A percentile compares a stretch with the other conserved stretches of the same genome.
Conservation (phyloP, 345 rosid species). For the Syzygium grande region DNA sequence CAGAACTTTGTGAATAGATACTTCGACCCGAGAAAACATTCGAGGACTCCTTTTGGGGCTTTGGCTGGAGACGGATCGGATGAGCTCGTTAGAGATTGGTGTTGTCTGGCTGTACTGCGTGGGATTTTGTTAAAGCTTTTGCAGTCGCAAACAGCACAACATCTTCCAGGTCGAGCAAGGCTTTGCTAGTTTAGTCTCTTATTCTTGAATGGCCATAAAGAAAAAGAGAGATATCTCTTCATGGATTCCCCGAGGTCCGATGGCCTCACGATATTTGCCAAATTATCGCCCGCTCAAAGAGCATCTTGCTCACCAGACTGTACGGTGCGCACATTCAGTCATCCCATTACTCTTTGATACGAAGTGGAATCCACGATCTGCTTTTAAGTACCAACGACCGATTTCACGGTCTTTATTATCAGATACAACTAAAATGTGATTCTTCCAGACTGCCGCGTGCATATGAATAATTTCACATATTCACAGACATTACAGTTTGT, state of each 20-base stretch:
- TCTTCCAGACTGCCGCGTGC: not conserved
- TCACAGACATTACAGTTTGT: not conserved
- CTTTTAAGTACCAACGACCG: not conserved
- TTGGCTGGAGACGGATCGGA: not conserved
- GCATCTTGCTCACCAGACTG: not conserved
- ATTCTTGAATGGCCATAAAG: not conserved
- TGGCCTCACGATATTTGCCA: not conserved
- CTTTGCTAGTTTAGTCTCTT: not conserved
- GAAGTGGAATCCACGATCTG: not conserved
- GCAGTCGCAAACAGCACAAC: too few species aligned
- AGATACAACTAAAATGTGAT: slow-evolving; percentile 18
- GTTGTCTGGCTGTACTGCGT: not conserved
- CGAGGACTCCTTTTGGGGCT: not conserved
- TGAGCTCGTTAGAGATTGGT: not conserved
- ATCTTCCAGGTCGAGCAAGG: not conserved
- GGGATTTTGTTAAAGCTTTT: too few species aligned
- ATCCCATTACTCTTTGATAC: not conserved
- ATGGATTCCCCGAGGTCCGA: not conserved
- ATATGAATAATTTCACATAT: not conserved
- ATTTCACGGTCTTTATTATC: not conserved
- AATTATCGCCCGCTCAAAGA: not conserved
- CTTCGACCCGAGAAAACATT: not conserved
- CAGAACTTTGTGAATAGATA: not conserved
- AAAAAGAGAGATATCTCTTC: not conserved
- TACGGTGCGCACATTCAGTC: not conserved